Base-by-base conservation (phyloP, 2,329 filamentous ascomycete genomes). In the Pseudophaeomoniella oleicola region DNA sequence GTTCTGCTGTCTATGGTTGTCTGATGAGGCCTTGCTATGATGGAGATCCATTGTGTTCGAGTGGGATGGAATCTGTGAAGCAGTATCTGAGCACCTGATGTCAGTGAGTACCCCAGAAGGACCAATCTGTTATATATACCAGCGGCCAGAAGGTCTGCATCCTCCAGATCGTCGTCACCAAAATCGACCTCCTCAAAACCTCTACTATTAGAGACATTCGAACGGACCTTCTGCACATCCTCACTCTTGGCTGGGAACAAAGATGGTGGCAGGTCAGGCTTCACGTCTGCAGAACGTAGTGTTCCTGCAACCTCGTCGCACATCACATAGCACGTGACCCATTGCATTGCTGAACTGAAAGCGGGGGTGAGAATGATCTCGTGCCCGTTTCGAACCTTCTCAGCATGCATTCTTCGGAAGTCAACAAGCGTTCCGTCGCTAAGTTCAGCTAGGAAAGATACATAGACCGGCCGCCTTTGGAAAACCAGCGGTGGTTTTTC, bases 241-340 rank as follows among this genome's bases (percentile, higher is more conserved):
- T 4, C 55, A 53, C 35, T 49, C 57, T 6, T 57, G 31, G 37
- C 36, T 19, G 58, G 58, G 49, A 71, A 75, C 30, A 59, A 48
- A 2, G 57, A 58, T 6, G 53, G 39, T 11, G 64, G 58, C 15
- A 78, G 50, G 27, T 65, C 56, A 4, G 66, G 67, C 36, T 62
- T 65, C 9, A 77, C 42, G 16, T 64, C 62, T 4, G 70, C 72
- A 40, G 61, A 57, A 41, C 66, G 62, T 49, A 67, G 54, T 9
- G 73, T 77, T 9, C 72, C 72, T 42, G 72, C 83, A 47, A 96
- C 80, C 31, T 85, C 78, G 57, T 94, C 88, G 45, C 87, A 96
- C 54, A 83, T 81, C 34, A 87, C 65, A 50, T 78, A 74, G 41
- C 76, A 83, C 16, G 67, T 67, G 19, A 90, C 70, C 3, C 66